These are phyloP conservation scores for Lodderomyces metapsilosis DNA, from an alignment of 1,139 yeast genomes.

Conservation along the genomic window DNA sequence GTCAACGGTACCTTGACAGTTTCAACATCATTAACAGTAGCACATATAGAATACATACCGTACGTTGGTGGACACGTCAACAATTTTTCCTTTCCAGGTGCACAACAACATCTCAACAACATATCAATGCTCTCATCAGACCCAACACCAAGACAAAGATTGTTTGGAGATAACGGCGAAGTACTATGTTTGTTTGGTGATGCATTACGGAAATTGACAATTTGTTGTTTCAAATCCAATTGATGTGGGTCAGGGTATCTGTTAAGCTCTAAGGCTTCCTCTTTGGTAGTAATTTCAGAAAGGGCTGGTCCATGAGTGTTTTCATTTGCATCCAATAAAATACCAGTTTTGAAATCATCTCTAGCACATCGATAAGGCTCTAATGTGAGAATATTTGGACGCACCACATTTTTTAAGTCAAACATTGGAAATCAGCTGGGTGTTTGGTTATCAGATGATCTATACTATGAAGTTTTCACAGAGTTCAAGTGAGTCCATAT, in stretches of 20 bases:
- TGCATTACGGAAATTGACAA: slow-evolving; percentile 68
- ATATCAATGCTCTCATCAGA: slow-evolving; percentile 96
- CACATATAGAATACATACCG: slow-evolving; percentile 94
- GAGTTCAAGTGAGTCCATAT: no score
- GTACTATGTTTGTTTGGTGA: slow-evolving; percentile 31
- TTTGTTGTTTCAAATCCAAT: slow-evolving; percentile 65
- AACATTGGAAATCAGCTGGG: slow-evolving; percentile 33
- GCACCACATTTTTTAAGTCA: slow-evolving; percentile 57
- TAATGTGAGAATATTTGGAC: slow-evolving; percentile 78
- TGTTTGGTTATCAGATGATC: no score
- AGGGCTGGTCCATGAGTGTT: slow-evolving; percentile 91
- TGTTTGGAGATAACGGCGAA: slow-evolving; percentile 53
- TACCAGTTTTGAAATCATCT: slow-evolving; percentile 85
- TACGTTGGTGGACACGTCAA: slow-evolving; percentile 93
- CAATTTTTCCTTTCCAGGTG: slow-evolving; percentile 79
- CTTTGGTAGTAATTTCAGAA: slow-evolving; percentile 21
- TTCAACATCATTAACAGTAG: slow-evolving; percentile 82
- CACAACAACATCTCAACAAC: slow-evolving; percentile 78
- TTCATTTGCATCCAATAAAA: slow-evolving; percentile 91
- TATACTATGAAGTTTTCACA: no score
- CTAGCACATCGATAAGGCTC: slow-evolving; percentile 96
- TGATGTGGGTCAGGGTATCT: slow-evolving; percentile 98
- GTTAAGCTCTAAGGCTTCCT: slow-evolving; percentile 54
- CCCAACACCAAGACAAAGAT: slow-evolving; percentile 92
- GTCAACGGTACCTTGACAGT: slow-evolving; percentile 66